Evolutionary conservation across 23 red algal species (phyloP), one percentile per base, ranked within the genome.

Genomic region (Gracilariopsis chorda): DNA sequence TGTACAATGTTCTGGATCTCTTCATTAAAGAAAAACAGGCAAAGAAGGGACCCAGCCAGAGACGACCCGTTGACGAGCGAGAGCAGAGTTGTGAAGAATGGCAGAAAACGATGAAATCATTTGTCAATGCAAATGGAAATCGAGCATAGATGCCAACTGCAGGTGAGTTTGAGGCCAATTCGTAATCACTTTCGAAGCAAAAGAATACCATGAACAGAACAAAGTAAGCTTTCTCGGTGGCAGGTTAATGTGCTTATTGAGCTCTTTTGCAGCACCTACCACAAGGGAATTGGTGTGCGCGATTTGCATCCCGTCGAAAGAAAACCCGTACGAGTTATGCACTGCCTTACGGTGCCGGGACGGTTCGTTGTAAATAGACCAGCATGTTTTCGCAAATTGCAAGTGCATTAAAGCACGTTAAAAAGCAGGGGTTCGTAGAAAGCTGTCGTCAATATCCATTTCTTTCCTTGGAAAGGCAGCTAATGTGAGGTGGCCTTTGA

Each of bases 21-120:
- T n/a, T n/a, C n/a, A n/a, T n/a, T n/a, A n/a, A n/a, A n/a, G n/a
- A n/a, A n/a, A n/a, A n/a, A n/a, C n/a, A n/a, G n/a, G n/a, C n/a
- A n/a, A n/a, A n/a, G n/a, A n/a, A 77, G 71, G 71, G 48, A 77
- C 71, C 40, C 71, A 77, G 40, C 71, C 23, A 77, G 5, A 77
- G 71, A 77, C 37, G 40, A 48, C 71, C 16, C 9, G 71, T 77
- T 77, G 48, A 77, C 0, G 7, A 48, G 51, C 71, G 16, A 42
- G 0, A 1, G 21, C 71, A 47, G 71, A 1, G 71, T 77, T 77
- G 17, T 74, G 71, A 77, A 29, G 71, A 77, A 77, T 77, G 71
- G 71, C 36, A 77, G 71, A 77, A 48, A 43, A 77, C 4, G 71
- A n/a, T 77, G 71, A 77, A 77, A 47, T 34, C 71, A 17, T 77